phyloP scores from a whole-genome alignment of 768 basidiomycete genomes.

The Naganishia vaughanmartiniae region DNA sequence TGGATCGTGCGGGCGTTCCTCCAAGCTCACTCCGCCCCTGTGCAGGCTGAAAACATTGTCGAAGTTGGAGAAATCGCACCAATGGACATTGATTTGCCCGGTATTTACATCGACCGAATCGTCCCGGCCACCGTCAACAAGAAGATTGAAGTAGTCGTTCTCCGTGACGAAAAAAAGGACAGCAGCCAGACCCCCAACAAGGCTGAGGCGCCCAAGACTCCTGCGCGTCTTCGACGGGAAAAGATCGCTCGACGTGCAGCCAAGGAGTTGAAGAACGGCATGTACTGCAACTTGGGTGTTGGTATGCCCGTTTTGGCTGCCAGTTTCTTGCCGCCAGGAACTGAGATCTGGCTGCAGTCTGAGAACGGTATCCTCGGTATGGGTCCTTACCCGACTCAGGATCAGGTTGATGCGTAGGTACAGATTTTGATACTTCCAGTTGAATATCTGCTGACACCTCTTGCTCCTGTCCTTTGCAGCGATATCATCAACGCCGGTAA shows the following conservation, averaged over 20 bases:
- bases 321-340: slow-evolving; percentile 50
- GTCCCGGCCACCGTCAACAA: slow-evolving; percentile 46
- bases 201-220: slow-evolving; percentile 26
- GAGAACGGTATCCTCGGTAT: slow-evolving; percentile 55
- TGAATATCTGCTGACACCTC: not conserved
- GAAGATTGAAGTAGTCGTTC: slow-evolving; percentile 46
- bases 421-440: not conserved
- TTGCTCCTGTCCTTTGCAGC: slow-evolving; percentile 23
- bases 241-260: slow-evolving; percentile 47
- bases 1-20: not conserved
- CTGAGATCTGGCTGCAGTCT: slow-evolving; percentile 54
- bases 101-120: slow-evolving; percentile 49
- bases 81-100: slow-evolving; percentile 48
- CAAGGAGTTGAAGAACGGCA: slow-evolving; percentile 48
- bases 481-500: slow-evolving; percentile 52
- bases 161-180: slow-evolving; percentile 35
- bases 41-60: slow-evolving; percentile 48
- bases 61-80: slow-evolving; percentile 47
- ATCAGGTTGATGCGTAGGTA: slow-evolving; percentile 52
- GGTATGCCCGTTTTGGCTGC: slow-evolving; percentile 55
- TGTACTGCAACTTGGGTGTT: slow-evolving; percentile 54
- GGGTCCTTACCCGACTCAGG: slow-evolving; percentile 54
- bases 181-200: slow-evolving; percentile 25
- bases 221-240: slow-evolving; percentile 36
- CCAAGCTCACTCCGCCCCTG: not conserved